A percentile compares a stretch with the other conserved stretches of the same genome.
These are phyloP conservation scores for Boletus eberwhitei DNA, from an alignment of 768 basidiomycete species.

Conservation along the genomic window DNA sequence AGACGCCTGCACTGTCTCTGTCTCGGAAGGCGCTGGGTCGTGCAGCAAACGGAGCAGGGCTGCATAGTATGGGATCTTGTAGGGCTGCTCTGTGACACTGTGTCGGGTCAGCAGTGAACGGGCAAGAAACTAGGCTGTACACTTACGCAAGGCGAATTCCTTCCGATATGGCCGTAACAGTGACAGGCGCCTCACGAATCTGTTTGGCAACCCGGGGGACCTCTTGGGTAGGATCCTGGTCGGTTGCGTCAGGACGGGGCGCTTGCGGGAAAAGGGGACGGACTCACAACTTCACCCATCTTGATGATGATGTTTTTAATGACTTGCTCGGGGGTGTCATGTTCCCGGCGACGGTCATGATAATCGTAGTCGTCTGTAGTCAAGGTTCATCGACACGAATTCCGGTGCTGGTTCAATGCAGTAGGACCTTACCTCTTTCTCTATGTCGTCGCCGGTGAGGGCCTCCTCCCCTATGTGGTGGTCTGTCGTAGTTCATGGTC, in stretches of 20 bases:
- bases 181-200: constrained; percentile 58
- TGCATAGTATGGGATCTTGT: constrained; percentile 89
- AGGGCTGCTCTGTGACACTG: constrained; percentile 89
- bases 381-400: background rate
- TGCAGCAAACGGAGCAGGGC: constrained; percentile 71
- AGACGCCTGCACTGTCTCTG: constrained; percentile 25
- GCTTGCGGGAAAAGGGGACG: no score
- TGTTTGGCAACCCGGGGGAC: constrained; percentile 62
- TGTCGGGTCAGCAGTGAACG: constrained; percentile 3
- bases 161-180: constrained; percentile 64
- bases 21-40: constrained; percentile 40
- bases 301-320: constrained; percentile 65
- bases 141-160: constrained; percentile 68
- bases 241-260: background rate
- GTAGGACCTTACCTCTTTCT: constrained; percentile 48
- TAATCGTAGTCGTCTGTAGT: constrained; percentile 55
- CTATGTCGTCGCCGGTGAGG: constrained; percentile 44
- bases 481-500: constrained; percentile 58
- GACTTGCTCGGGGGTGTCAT: constrained; percentile 72
- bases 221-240: constrained; percentile 69
- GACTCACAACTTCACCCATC: constrained; percentile 78
- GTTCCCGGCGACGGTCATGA: constrained; percentile 63
- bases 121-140: background rate
- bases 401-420: background rate
- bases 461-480: constrained; percentile 41